Conservation (phyloP, 192 early-diverging fungal genomes). For the Entomortierella lignicola region DNA sequence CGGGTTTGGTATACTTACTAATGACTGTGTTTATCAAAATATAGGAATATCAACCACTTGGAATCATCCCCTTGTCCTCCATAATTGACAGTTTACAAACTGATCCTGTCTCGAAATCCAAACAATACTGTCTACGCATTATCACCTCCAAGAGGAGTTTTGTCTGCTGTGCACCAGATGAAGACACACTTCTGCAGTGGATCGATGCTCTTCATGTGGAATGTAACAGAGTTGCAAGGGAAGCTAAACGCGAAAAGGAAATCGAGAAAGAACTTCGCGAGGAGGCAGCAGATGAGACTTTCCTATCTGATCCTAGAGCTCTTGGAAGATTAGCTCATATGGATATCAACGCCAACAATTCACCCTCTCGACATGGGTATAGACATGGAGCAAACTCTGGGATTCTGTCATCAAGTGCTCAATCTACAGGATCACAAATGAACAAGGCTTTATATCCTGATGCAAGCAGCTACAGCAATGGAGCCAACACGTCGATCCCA, state of each 20-base stretch:
- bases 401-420: background rate
- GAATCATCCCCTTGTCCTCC: conserved; percentile 59
- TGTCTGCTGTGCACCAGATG: conserved; percentile 61
- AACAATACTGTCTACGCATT: conserved; percentile 65
- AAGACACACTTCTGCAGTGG: conserved; percentile 61
- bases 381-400: background rate
- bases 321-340: conserved; percentile 20
- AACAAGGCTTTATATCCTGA: conserved; percentile 15
- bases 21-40: background rate
- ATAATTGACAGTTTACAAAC: conserved; percentile 67
- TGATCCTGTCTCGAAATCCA: conserved; percentile 63
- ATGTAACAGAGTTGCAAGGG: conserved; percentile 46
- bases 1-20: background rate
- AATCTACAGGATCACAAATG: conserved; percentile 8
- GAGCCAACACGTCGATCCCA: background rate
- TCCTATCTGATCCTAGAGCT: conserved; percentile 24
- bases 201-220: conserved; percentile 63
- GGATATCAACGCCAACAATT: background rate
- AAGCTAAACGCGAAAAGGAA: conserved; percentile 41
- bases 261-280: background rate
- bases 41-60: conserved; percentile 63
- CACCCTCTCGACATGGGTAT: background rate
- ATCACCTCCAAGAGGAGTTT: conserved; percentile 65
- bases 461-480: background rate
- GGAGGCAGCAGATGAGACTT: background rate